Evolutionary conservation across 768 basidiomycete species (phyloP), one percentile per base, ranked within the genome.

Genomic region (Leccinellum albellum): DNA sequence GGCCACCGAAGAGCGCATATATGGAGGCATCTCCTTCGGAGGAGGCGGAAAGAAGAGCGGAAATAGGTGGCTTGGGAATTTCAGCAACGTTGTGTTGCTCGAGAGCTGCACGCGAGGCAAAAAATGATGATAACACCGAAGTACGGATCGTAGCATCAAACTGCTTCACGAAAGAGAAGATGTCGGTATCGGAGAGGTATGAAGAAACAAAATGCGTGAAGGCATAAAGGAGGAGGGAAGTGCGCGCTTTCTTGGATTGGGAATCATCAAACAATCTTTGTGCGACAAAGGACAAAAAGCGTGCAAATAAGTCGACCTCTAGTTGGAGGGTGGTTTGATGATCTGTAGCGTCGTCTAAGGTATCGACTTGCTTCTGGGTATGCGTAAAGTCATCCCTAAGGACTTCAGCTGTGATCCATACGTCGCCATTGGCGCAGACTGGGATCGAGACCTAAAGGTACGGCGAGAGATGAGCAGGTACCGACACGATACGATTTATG

Each of bases 1-100:
- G 97, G 14, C 97, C 97, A 51, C 96, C 96, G 69, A 99, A 99
- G 40, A 99, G 78, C 51, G 93, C 96, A 74, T 89, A 98, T 65
- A 98, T 76, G 48, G 82, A 89, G 53, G 84, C 87, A 45, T 86
- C 81, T 47, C 83, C 82, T n/a, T 78, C 70, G 47, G 74, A 66
- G 32, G 84, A 83, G 37, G 87, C 86, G 12, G 77, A 72, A 56
- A 95, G 74, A 23, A 95, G 83, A 12, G 89, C 87, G 26, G 90
- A 86, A 48, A 81, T 58, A 12, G 87, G 82, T 31, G 82, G 75
- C 29, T 75, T 73, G 33, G 89, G 87, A 55, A 91, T 81, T 59
- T 75, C 77, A 26, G 76, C 66, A 51, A 81, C 74, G 32, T 79
- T 75, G 59, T 79, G 77, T 40, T 78, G 76, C 73, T 87, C 86